Conservation (phyloP, 441 rosid species). For the Pelargonium australe region DNA sequence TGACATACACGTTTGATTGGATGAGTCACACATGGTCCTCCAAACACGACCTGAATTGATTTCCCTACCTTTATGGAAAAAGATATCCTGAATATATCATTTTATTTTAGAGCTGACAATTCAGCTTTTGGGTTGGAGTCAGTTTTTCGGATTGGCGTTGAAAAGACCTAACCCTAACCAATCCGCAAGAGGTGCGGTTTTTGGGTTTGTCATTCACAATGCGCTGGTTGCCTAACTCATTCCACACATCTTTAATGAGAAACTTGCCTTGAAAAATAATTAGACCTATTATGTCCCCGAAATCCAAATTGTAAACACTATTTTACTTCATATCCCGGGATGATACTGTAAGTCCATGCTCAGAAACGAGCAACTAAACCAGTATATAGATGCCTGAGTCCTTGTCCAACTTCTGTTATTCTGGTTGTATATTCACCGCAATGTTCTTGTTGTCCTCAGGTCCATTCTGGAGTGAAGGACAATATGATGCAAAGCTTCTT, state of each 20-base stretch:
- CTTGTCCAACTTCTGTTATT: not conserved
- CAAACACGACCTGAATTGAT: too few species aligned
- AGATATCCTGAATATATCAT: not conserved
- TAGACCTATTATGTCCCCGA: too few species aligned
- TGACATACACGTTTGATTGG: too few species aligned
- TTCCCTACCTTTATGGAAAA: not conserved
- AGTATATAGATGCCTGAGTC: not conserved
- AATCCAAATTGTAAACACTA: too few species aligned
- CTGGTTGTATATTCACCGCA: not conserved
- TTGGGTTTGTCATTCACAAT: too few species aligned
- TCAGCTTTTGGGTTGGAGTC: not conserved
- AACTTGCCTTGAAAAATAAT: too few species aligned
- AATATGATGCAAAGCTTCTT: conserved; percentile 97
- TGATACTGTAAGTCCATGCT: not conserved
- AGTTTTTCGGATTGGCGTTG: not conserved
- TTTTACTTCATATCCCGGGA: not conserved
- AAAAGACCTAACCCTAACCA: not conserved
- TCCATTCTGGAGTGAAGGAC: conserved; percentile 74
- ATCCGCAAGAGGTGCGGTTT: too few species aligned
- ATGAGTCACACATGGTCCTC: too few species aligned
- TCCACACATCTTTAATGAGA: too few species aligned
- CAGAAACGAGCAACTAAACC: not conserved
- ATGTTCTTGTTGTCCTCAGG: conserved; percentile 38
- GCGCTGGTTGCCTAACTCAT: too few species aligned
- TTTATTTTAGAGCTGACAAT: too few species aligned